Evolutionary conservation across 2,329 filamentous ascomycete genomes (phyloP).

Genomic region (Aschersonia sp.): DNA sequence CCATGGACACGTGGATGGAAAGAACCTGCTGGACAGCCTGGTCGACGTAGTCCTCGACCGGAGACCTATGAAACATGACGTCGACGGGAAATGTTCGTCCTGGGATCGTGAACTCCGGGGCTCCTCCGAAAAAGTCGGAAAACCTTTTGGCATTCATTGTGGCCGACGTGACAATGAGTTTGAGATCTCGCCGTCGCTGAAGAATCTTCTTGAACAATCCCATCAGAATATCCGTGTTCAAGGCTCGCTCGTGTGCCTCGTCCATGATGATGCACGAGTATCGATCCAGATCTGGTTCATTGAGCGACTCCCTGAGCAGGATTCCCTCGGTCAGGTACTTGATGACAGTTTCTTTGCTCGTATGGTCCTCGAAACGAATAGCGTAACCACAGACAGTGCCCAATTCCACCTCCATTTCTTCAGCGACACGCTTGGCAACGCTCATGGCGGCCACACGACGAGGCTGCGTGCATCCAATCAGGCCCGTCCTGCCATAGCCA

Average conservation of each 20-base stretch:
- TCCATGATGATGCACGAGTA: constrained; percentile 99
- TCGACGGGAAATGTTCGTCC: constrained; percentile 95
- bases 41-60: constrained; percentile 96
- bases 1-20: constrained; percentile 91
- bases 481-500: constrained; percentile 72
- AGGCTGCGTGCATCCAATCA: constrained; percentile 95
- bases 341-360: constrained; percentile 85
- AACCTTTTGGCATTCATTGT: constrained; percentile 98
- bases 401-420: constrained; percentile 93
- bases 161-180: constrained; percentile 93
- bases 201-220: constrained; percentile 96
- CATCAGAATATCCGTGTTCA: constrained; percentile 97
- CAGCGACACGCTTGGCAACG: constrained; percentile 92
- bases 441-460: constrained; percentile 97
- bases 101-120: constrained; percentile 92
- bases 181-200: constrained; percentile 75
- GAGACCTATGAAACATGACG: constrained; percentile 86
- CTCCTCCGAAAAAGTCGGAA: constrained; percentile 88
- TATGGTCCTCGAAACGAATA: constrained; percentile 97
- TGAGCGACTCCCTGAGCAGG: constrained; percentile 79
- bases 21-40: constrained; percentile 92
- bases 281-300: constrained; percentile 82
- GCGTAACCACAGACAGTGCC: constrained; percentile 87
- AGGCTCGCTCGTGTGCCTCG: constrained; percentile 88
- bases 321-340: constrained; percentile 99